Conservation (phyloP, 2,329 filamentous ascomycete species). For the Colletotrichum truncatum region DNA sequence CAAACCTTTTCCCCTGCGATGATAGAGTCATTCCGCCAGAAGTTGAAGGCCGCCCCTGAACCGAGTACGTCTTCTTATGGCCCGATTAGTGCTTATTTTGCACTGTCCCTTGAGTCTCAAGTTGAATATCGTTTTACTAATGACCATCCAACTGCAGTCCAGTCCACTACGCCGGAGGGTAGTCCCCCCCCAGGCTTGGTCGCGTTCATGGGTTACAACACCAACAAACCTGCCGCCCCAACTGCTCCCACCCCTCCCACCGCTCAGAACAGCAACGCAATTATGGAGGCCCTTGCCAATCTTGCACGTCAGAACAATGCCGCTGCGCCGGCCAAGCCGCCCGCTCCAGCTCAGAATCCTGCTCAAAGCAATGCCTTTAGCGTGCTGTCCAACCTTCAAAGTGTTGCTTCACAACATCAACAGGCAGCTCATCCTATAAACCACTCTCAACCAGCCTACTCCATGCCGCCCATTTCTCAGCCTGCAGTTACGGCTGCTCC, state of each 20-base stretch:
- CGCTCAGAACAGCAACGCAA: slow-evolving; percentile 63
- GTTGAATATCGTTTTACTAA: background rate
- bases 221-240: slow-evolving; percentile 36
- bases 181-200: slow-evolving; percentile 61
- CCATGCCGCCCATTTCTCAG: slow-evolving; percentile 50
- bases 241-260: slow-evolving; percentile 48
- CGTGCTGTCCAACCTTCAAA: slow-evolving; percentile 18
- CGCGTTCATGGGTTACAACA: slow-evolving; percentile 45
- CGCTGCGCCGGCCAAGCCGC: slow-evolving; percentile 37
- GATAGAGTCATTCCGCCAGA: slow-evolving; percentile 84
- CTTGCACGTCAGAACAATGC: slow-evolving; percentile 79
- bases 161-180: slow-evolving; percentile 77
- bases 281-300: slow-evolving; percentile 82
- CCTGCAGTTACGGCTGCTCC: slow-evolving; percentile 66
- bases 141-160: slow-evolving; percentile 51
- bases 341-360: background rate
- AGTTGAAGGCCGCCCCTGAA: slow-evolving; percentile 69
- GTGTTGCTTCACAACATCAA: slow-evolving; percentile 4
- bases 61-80: slow-evolving; percentile 67
- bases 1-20: slow-evolving; percentile 86
- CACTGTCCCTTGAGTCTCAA: background rate
- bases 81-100: slow-evolving; percentile 1
- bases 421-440: slow-evolving; percentile 1
- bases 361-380: slow-evolving; percentile 9
- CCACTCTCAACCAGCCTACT: slow-evolving; percentile 4